Evolutionary conservation across 1,139 yeast genomes (phyloP).

Genomic region (Insectozyma bohioensis): DNA sequence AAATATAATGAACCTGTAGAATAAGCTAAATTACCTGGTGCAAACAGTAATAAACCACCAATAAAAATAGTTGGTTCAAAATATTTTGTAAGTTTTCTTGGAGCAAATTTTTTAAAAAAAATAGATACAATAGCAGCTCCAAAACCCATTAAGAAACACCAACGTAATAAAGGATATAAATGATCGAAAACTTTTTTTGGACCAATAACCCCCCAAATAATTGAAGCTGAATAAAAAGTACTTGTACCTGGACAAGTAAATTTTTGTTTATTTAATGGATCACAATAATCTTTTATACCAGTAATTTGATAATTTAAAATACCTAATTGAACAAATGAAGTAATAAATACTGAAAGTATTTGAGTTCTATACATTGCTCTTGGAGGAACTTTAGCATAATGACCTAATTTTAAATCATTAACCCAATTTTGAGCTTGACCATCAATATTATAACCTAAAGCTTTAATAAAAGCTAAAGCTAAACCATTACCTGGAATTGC

Average conservation of each 20-base stretch:
- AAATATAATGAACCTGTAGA: constrained; percentile 41
- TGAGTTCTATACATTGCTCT: constrained; percentile 61
- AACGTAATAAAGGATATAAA: constrained; percentile 47
- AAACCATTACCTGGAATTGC: constrained; percentile 62
- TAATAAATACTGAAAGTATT: constrained; percentile 40
- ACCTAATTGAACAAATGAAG: constrained; percentile 50
- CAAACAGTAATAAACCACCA: constrained; percentile 39
- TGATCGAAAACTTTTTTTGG: constrained; percentile 55
- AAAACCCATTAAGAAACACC: constrained; percentile 57
- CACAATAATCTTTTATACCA: constrained; percentile 49
- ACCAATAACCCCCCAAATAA: constrained; percentile 69
- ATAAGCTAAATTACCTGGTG: constrained; percentile 51
- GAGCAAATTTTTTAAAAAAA: constrained; percentile 37
- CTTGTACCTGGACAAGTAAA: constrained; percentile 51
- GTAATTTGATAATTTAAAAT: constrained; percentile 53
- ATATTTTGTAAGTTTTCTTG: constrained; percentile 23
- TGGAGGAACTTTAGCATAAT: constrained; percentile 63
- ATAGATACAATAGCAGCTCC: constrained; percentile 42
- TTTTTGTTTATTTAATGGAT: constrained; percentile 36
- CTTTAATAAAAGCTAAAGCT: constrained; percentile 57
- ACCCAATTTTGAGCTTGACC: constrained; percentile 58
- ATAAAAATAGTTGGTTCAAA: constrained; percentile 46
- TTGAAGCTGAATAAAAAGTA: constrained; percentile 53
- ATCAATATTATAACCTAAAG: constrained; percentile 56
- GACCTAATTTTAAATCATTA: constrained; percentile 56